A percentile compares a stretch with the other conserved stretches of the same genome.
Evolutionary conservation across 148 eudicot species (phyloP).

Genomic region (Silene latifolia): DNA sequence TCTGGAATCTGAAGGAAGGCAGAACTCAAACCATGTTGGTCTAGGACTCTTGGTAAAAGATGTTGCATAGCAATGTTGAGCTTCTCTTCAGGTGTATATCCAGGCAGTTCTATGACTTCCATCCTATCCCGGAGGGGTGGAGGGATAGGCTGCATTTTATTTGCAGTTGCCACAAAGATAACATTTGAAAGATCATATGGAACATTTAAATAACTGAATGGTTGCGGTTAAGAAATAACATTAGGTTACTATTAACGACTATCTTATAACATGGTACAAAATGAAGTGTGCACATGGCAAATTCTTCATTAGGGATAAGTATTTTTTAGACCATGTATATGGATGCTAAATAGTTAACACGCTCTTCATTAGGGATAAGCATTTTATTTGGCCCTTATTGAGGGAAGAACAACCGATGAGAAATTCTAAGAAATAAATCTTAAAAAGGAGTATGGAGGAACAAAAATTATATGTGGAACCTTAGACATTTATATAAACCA

Average conservation of each 20-base stretch:
- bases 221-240: slow-evolving; percentile 44
- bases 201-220: slow-evolving; percentile 82
- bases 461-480: neutral
- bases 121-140: slow-evolving; percentile 93
- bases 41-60: slow-evolving; percentile 88
- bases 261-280: neutral
- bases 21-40: slow-evolving; percentile 89
- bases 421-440: neutral
- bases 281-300: neutral
- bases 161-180: slow-evolving; percentile 96
- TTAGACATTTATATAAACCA: too few relatives aligned
- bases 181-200: slow-evolving; percentile 98
- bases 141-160: slow-evolving; percentile 93
- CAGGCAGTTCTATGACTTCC: slow-evolving; percentile 98
- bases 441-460: neutral
- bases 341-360: too few relatives aligned
- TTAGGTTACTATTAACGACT: neutral
- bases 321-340: neutral
- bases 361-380: too few relatives aligned
- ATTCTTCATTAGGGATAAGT: neutral
- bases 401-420: neutral
- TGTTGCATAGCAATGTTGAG: slow-evolving; percentile 81
- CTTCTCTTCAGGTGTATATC: slow-evolving; percentile 99
- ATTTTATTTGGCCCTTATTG: neutral
- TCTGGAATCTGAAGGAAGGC: slow-evolving; percentile 88